Evolutionary conservation across 202 grass and related monocot genomes (phyloP), one percentile per base, ranked within the genome.

Genomic region (Schoenoplectus triqueter): DNA sequence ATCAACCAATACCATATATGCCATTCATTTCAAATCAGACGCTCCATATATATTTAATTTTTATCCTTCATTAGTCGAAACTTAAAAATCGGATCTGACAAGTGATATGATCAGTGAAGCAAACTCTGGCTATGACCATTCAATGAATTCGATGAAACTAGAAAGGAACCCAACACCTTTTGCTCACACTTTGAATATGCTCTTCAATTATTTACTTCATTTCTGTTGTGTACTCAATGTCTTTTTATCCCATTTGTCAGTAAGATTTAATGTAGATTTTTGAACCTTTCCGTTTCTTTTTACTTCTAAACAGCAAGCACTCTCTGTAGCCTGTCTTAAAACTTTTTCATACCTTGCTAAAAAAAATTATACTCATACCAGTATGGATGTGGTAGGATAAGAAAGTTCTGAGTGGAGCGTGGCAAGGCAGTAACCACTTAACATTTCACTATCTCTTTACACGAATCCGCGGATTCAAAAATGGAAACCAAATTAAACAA

Each of bases 401-500:
- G 52, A 60, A 3, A 60, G 21, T 10, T 44, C 17, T 60, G 5
- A 78, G 52, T 78, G 74, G 74, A 44, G 39, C 18, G 54, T 78
- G 74, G 74, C 54, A n/a, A 60, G 55, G 74, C 11, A 17, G 39
- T 10, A 5, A 78, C 74, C 74, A 78, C 54, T 60, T 10, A 19
- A 17, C 5, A 19, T 18, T 60, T 60, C 54, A 77, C 7, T 17
- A 42, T 79, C 31, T 45, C 52, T 45, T 77, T 79, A 31, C 14
- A 41, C 55, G 7, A 79, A 79, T 79, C 31, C 39, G 5, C 2
- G 22, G 54, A 79, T 79, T 45, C 13, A 44, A 14, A 79, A 41
- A 79, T 79, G 52, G 14, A 1, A 79, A 52, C 18, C 54, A 62
- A 44, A 4, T 79, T 44, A 61, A 79, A 79, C 75, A 79, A 79